Evolutionary conservation across 139 green algal species (phyloP).

Genomic region (Ettlia oleoabundans): DNA sequence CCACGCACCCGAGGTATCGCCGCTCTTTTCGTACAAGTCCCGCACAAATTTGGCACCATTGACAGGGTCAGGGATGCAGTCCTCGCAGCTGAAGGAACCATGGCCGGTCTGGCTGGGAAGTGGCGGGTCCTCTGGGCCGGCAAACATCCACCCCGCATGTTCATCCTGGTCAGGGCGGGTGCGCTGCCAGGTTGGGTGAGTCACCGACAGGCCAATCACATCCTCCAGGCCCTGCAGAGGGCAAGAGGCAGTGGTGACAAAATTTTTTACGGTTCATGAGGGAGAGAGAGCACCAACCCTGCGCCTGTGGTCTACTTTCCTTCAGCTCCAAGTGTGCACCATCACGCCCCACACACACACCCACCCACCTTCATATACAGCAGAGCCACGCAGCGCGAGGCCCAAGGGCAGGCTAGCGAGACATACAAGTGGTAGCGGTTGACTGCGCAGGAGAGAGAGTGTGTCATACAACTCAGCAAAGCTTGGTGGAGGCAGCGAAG

Average conservation of each 20-base stretch:
- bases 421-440: constrained; percentile 96
- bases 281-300: too few species aligned
- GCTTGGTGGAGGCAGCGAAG: too few species aligned
- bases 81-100: constrained; percentile 69
- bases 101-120: constrained; percentile 40
- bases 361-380: constrained; percentile 75
- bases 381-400: constrained; percentile 71
- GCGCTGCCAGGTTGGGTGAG: constrained; percentile 87
- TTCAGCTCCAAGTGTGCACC: neutral
- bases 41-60: constrained; percentile 76
- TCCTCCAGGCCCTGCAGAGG: constrained; percentile 84
- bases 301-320: too few species aligned
- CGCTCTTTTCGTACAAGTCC: constrained; percentile 84
- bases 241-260: neutral
- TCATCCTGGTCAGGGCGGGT: constrained; percentile 84
- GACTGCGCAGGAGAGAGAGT: constrained; percentile 45
- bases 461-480: neutral
- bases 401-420: constrained; percentile 95
- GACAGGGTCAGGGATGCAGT: constrained; percentile 81
- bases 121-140: constrained; percentile 60
- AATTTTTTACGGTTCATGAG: too few species aligned
- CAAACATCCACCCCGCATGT: constrained; percentile 91
- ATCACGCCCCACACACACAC: neutral
- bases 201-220: constrained; percentile 82
- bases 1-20: neutral